phyloP scores from a whole-genome alignment of 2,329 filamentous ascomycete genomes.

The Apiospora hydei region DNA sequence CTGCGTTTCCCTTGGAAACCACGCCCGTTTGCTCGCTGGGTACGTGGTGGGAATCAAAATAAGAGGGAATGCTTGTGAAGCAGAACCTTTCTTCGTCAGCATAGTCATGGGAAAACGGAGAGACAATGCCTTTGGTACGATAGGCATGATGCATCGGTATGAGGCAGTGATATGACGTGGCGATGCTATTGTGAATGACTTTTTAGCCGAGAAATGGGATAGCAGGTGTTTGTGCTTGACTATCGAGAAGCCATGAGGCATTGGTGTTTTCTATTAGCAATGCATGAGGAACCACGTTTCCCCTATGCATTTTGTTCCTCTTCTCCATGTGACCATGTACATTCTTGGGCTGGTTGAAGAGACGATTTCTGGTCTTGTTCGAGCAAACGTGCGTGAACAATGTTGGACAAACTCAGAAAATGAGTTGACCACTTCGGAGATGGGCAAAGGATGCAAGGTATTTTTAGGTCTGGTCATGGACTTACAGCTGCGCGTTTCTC shows the following conservation, averaged over 20 bases:
- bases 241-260: background rate
- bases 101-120: too few relatives aligned
- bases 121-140: too few relatives aligned
- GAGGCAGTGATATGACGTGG: background rate
- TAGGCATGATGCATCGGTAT: too few relatives aligned
- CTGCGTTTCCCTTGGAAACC: background rate
- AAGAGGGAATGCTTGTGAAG: too few relatives aligned
- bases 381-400: background rate
- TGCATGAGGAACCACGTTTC: background rate
- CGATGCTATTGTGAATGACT: background rate
- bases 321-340: background rate
- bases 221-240: background rate
- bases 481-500: background rate
- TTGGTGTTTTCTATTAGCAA: background rate
- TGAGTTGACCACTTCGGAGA: background rate
- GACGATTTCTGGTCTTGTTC: background rate
- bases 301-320: background rate
- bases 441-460: background rate
- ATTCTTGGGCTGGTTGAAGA: background rate
- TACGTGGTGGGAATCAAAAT: too few relatives aligned
- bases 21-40: background rate
- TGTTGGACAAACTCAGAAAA: background rate
- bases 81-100: too few relatives aligned
- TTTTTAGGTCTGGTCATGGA: background rate
- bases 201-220: background rate